phyloP scores from a whole-genome alignment of 768 basidiomycete genomes.

The Tricholoma furcatifolium region DNA sequence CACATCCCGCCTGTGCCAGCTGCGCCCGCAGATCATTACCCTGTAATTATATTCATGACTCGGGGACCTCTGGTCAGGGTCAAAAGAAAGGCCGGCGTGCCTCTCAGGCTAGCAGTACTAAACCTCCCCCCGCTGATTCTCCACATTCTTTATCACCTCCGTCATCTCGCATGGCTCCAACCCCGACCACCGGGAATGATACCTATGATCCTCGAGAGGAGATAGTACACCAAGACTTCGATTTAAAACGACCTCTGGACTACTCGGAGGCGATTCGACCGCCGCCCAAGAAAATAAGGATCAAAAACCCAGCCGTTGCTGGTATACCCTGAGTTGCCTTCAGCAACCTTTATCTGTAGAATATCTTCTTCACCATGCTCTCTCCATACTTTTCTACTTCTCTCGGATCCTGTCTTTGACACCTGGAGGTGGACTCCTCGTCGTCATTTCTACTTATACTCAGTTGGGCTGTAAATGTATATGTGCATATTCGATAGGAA shows the following conservation, averaged over 20 bases:
- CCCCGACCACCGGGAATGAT: conserved; percentile 42
- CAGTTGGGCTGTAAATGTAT: conserved; percentile 28
- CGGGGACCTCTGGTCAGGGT: conserved; percentile 29
- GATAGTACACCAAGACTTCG: conserved; percentile 41
- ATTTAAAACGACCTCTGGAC: conserved; percentile 61
- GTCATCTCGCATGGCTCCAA: conserved; percentile 53
- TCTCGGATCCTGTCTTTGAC: conserved; percentile 19
- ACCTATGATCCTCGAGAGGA: conserved; percentile 40
- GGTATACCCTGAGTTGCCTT: conserved; percentile 53
- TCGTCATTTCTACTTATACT: conserved; percentile 17
- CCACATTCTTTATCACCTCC: conserved; percentile 52
- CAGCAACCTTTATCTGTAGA: conserved; percentile 30
- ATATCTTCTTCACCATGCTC: conserved; percentile 30
- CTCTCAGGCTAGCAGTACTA: conserved; percentile 50
- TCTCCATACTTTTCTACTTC: conserved; percentile 27
- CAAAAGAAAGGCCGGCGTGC: conserved; percentile 53
- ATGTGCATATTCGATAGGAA: conserved; percentile 17
- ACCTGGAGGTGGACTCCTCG: conserved; percentile 15
- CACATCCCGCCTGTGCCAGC: conserved; percentile 81
- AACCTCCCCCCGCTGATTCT: conserved; percentile 37
- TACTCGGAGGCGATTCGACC: conserved; percentile 50
- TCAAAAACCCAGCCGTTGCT: conserved; percentile 48
- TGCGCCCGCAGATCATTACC: conserved; percentile 73
- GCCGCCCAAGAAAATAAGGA: conserved; percentile 64
- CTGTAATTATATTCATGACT: conserved; percentile 82